A percentile compares a stretch with the other conserved stretches of the same genome.
phyloP scores from a whole-genome alignment of 768 basidiomycete genomes.

The Clitopilus passeckerianus region DNA sequence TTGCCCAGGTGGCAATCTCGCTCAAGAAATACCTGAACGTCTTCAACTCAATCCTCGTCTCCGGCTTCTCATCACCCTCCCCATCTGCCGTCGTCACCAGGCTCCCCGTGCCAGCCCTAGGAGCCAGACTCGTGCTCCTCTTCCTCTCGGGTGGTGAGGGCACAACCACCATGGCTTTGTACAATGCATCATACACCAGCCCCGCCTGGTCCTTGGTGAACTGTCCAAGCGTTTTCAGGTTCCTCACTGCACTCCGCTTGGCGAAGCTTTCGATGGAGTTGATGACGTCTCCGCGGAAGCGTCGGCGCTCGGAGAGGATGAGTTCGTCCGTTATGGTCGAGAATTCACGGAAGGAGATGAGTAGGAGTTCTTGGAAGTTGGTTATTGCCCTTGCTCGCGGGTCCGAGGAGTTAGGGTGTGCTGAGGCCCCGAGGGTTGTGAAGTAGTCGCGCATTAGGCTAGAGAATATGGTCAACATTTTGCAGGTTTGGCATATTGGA shows the following conservation, averaged over 20 bases:
- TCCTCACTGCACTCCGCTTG: constrained; percentile 86
- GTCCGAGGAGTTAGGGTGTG: constrained; percentile 85
- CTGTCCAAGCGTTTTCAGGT: constrained; percentile 70
- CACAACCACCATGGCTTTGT: constrained; percentile 75
- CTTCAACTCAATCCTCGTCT: constrained; percentile 80
- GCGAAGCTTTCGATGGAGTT: constrained; percentile 92
- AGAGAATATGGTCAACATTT: background rate
- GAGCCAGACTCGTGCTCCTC: constrained; percentile 12
- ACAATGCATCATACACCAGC: constrained; percentile 88
- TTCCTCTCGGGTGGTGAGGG: constrained; percentile 50
- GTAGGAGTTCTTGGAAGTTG: constrained; percentile 93
- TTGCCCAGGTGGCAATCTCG: constrained; percentile 92
- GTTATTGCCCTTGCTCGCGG: constrained; percentile 91
- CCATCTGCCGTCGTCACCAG: constrained; percentile 55
- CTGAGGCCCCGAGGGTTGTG: constrained; percentile 86
- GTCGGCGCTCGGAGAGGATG: constrained; percentile 79
- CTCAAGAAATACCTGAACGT: constrained; percentile 90
- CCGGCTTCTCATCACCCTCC: constrained; percentile 66
- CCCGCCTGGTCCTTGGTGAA: constrained; percentile 88
- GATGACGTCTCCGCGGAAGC: constrained; percentile 85
- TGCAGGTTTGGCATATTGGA: background rate
- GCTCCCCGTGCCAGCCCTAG: constrained; percentile 33
- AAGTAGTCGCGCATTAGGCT: constrained; percentile 97
- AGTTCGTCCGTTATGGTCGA: constrained; percentile 94
- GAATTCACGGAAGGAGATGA: constrained; percentile 98